Evolutionary conservation across 129 eudicot genomes (phyloP), one percentile per base, ranked within the genome.

Genomic region (Helianthus tuberosus): DNA sequence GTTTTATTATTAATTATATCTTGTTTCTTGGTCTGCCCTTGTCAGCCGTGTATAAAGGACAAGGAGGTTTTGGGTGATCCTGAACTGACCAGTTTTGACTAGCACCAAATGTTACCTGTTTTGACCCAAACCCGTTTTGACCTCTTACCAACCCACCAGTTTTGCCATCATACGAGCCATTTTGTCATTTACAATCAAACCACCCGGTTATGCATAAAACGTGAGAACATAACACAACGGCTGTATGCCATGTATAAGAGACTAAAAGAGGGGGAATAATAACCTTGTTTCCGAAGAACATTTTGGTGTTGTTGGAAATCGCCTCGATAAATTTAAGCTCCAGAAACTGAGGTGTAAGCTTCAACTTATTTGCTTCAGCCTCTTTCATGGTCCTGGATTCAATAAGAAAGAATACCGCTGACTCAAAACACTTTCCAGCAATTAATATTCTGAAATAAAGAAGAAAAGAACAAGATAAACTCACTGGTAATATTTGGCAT

Each of bases 341-440:
- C 71, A 93, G 78, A 80, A 74, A 90, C 58, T 88, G 82, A 13
- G 98, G 93, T 17, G 98, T 88, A 17, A 90, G 96, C 86, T 76
- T 90, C 89, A 93, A 64, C 69, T 64, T 90, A 89, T 93, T 88
- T 74, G 96, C 97, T 83, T 93, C 98, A 0, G 97, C 97, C 81
- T 93, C 98, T 84, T 73, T 93, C 81, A 93, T 70, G 55, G 87
- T 82, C 78, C 98, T 93, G 81, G 11, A 89, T 64, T 69, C 46
- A 27, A 63, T 43, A 73, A 53, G 55, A 71, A 36, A n/a, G 11
- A 54, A 6, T 51, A 6, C 10, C 2, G 47, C 60, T 6, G 11
- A 62, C 71, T 78, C 15, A 25, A 44, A 23, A 36, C 71, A 49
- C 50, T 63, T 62, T 60, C 41, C 49, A 10, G 10, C 64, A 49